Base-by-base conservation (phyloP, 768 basidiomycete genomes). In the Lactifluus volemus region DNA sequence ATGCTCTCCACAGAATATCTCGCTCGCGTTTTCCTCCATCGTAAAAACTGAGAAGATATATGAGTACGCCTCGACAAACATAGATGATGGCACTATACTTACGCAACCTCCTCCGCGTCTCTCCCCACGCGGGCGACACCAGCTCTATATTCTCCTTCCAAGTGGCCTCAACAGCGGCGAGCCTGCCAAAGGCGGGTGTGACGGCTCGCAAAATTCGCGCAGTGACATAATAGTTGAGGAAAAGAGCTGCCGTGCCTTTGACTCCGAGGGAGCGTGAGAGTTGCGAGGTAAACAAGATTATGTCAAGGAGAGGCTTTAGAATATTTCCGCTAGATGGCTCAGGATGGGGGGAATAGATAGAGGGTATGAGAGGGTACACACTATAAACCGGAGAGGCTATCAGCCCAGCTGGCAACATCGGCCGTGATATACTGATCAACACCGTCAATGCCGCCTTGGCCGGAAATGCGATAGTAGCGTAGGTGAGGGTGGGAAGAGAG, bases 41-140 rank as follows among this genome's bases (percentile, higher is more conserved):
- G 72, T 98, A 98, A 71, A 98, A 98, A 0, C 91, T 92, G 63
- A 4, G 52, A 14, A 5, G n/a, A 44, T 21, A 44, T 21, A 39
- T 65, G 32, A 58, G 47, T 41, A n/a, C 41, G 34, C 5, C 50
- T 47, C 30, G 34, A 38, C 6, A 21, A 15, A 38, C 12, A 19
- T 11, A 4, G 50, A 38, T 48, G 15, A 42, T 6, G 36, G 19
- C 19, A 29, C 12, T 25, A 8, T 8, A 81, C 89, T 69, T 64
- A 88, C 84, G 96, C 96, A 39, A 98, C 80, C 70, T 98, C 95
- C 70, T 98, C 96, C 21, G 86, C 84, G 67, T 98, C 94, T 61
- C 93, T 75, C 0, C 89, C 92, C 6, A 98, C 82, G 34, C 96
- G 74, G 0, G 87, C 85, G 68, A 98, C 86, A 0, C 92, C 94